Evolutionary conservation across 495 filamentous ascomycete genomes (phyloP), one percentile per base, ranked within the genome.

Genomic region (Trichoderma reesei): DNA sequence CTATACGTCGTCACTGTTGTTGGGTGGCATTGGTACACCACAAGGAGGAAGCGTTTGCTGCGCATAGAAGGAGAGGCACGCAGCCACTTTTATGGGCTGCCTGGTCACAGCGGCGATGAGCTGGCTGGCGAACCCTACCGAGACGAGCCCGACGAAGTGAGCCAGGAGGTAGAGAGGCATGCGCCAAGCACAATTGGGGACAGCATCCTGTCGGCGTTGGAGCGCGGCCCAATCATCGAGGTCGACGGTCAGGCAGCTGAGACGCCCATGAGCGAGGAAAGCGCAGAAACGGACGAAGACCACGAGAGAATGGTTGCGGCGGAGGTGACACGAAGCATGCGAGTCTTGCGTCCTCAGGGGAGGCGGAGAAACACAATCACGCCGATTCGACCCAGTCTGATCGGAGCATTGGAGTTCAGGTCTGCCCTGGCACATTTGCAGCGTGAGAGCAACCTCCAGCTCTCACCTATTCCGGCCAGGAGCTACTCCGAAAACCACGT

Each of bases 1-100:
- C 94, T 94, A 69, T 99, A 99, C 69, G 95, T 99, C 6, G 71
- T 85, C 5, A 83, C 90, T 42, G 95, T 99, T 18, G 88, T 98
- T 14, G 81, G 83, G 0, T 98, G 92, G 93, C 95, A 99, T 74
- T 96, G 92, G 87, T 87, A 87, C 74, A 73, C 89, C 13, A 80
- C 82, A 54, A 80, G 85, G 63, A 73, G 81, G 63, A 85, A 85
- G 65, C 79, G 79, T 60, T 77, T 76, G 63, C 80, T 85, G 56
- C 79, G 84, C 59, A 82, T 85, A 71, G 86, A 90, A 62, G 78
- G 85, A 18, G 84, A 86, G 34, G 86, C 91, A 62, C 83, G 93
- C 51, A 81, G 85, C 5, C 87, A 96, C 61, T 89, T 88, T 66
- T 77, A 88, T 59, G 79, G 85, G 9, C 81, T 88, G 5, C 78